phyloP scores from a whole-genome alignment of 371 early-diverging fungal species.

The Batkoa obscura region DNA sequence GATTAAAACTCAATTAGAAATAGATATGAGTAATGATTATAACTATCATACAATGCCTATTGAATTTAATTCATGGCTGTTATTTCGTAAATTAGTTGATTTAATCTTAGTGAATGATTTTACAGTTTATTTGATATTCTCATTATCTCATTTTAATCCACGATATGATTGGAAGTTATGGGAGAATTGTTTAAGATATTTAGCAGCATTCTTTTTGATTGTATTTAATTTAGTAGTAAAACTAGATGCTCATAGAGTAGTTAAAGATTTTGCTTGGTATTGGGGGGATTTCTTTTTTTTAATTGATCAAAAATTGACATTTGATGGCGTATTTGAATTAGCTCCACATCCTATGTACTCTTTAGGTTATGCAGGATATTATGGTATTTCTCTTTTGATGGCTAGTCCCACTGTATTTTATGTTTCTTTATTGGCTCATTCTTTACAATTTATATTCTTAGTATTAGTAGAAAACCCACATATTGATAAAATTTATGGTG shows the following conservation, averaged over 20 bases:
- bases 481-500: slow-evolving; percentile 13
- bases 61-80: slow-evolving; percentile 89
- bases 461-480: slow-evolving; percentile 86
- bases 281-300: slow-evolving; percentile 98
- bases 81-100: slow-evolving; percentile 87
- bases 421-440: slow-evolving; percentile 73
- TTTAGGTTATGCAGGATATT: slow-evolving; percentile 89
- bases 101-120: slow-evolving; percentile 84
- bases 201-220: slow-evolving; percentile 58
- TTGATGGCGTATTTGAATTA: slow-evolving; percentile 90
- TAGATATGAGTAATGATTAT: slow-evolving; percentile 76
- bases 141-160: slow-evolving; percentile 36
- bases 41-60: slow-evolving; percentile 62
- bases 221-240: slow-evolving; percentile 90
- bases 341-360: slow-evolving; percentile 98
- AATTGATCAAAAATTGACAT: slow-evolving; percentile 65
- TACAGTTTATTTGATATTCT: slow-evolving; percentile 66
- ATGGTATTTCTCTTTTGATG: slow-evolving; percentile 71
- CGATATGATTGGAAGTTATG: slow-evolving; percentile 22
- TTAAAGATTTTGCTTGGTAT: slow-evolving; percentile 96
- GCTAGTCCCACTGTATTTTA: slow-evolving; percentile 77
- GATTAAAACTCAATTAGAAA: slow-evolving; percentile 45
- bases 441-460: slow-evolving; percentile 73
- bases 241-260: slow-evolving; percentile 85
- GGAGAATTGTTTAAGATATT: slow-evolving; percentile 42